Percentiles rank a stretch among this genome's conserved stretches.
phyloP scores from a whole-genome alignment of 306 rosid genomes.

The Argentina anserina region DNA sequence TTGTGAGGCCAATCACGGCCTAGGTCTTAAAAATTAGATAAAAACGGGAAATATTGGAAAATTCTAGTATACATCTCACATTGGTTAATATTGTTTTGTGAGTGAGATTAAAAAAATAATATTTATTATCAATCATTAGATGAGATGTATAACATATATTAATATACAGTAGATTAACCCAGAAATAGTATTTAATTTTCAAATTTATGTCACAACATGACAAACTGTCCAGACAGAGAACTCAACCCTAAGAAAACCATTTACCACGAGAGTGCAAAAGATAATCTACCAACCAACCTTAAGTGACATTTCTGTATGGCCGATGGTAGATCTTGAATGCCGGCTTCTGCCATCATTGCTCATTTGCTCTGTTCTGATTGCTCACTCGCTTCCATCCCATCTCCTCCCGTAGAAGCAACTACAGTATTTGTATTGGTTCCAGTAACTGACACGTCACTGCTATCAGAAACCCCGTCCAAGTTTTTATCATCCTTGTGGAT shows the following conservation, averaged over 20 bases:
- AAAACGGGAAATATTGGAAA: background rate
- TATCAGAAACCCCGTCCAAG: slow-evolving; percentile 36
- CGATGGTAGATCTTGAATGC: slow-evolving; percentile 33
- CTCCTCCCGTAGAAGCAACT: slow-evolving; percentile 42
- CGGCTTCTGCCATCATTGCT: slow-evolving; percentile 32
- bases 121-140: too few species aligned
- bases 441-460: slow-evolving; percentile 28
- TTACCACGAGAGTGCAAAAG: slow-evolving; percentile 13
- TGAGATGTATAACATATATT: too few species aligned
- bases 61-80: too few species aligned
- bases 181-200: too few species aligned
- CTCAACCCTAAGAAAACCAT: background rate
- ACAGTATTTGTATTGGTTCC: slow-evolving; percentile 33
- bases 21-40: background rate
- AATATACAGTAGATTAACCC: too few species aligned
- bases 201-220: background rate
- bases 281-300: slow-evolving; percentile 46
- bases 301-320: slow-evolving; percentile 49
- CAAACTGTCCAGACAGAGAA: slow-evolving; percentile 6
- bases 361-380: slow-evolving; percentile 31
- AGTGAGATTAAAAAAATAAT: too few species aligned
- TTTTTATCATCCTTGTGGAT: slow-evolving; percentile 44
- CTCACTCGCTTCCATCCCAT: slow-evolving; percentile 38
- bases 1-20: background rate
- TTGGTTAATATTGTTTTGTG: too few species aligned